Percentiles rank a stretch among this genome's conserved stretches.
These are phyloP conservation scores for Aureobasidium melanogenum DNA, from an alignment of 2,329 filamentous ascomycete genomes.

Conservation along the genomic window DNA sequence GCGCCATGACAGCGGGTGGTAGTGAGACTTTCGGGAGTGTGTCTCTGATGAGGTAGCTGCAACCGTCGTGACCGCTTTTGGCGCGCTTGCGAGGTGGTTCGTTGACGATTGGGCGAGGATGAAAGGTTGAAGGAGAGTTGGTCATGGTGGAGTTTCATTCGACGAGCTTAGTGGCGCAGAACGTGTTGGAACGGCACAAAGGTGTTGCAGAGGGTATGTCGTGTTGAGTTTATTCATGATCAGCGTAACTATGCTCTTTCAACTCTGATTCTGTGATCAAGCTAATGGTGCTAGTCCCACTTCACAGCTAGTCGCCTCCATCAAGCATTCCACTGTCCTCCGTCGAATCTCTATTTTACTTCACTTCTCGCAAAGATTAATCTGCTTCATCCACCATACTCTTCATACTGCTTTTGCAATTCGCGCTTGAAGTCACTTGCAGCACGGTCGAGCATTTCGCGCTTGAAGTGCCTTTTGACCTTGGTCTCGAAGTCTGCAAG, in stretches of 20 bases:
- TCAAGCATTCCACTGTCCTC: neutral
- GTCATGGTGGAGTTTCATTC: neutral
- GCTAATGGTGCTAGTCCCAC: neutral
- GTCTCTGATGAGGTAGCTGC: no score
- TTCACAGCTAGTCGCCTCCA: neutral
- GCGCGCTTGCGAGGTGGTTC: neutral
- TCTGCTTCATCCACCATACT: neutral
- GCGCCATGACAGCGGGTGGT: neutral
- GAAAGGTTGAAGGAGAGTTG: neutral
- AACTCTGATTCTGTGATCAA: neutral
- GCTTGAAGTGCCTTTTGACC: neutral
- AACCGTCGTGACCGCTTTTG: neutral
- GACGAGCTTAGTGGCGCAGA: no score
- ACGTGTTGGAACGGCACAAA: neutral
- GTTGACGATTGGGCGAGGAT: neutral
- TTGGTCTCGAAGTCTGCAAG: neutral
- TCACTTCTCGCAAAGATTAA: neutral
- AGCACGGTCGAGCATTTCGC: neutral
- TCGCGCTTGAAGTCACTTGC: neutral
- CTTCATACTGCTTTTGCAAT: neutral
- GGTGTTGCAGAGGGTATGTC: neutral
- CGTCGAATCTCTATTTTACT: neutral
- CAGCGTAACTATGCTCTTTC: neutral
- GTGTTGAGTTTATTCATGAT: neutral
- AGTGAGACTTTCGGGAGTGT: accelerated